Conservation (phyloP, 2,329 filamentous ascomycete species). For the Epichloe amarillans region DNA sequence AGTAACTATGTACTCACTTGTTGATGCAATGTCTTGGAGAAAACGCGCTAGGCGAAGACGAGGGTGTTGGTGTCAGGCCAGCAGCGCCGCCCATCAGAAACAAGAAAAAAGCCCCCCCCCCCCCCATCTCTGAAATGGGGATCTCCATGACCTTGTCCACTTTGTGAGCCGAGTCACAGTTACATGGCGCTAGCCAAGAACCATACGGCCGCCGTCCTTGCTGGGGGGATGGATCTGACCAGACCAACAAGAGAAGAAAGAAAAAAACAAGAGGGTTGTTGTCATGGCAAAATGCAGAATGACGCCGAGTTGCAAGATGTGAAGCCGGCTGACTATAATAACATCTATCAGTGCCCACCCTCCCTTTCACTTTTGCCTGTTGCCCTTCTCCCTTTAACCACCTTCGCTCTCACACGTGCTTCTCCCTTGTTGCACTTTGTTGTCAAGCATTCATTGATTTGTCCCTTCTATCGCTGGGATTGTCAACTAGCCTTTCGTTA, state of each 20-base stretch:
- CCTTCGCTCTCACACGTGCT: conserved; percentile 7
- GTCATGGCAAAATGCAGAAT: background rate
- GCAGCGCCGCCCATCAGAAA: too few relatives aligned
- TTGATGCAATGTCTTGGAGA: background rate
- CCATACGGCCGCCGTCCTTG: background rate
- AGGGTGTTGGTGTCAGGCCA: background rate
- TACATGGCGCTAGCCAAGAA: conserved; percentile 1
- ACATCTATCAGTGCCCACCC: conserved; percentile 1
- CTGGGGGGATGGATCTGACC: background rate
- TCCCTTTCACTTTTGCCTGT: background rate
- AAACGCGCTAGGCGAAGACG: background rate
- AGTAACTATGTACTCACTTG: too few relatives aligned
- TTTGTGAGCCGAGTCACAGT: background rate
- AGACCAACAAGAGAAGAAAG: too few relatives aligned
- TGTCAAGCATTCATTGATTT: conserved; percentile 17
- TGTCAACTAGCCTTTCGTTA: conserved; percentile 5
- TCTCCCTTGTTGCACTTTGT: conserved; percentile 2
- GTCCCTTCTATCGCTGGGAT: conserved; percentile 18
- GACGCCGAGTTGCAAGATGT: background rate
- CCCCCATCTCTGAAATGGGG: conserved; percentile 4
- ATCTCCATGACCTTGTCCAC: conserved; percentile 1
- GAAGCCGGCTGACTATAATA: conserved; percentile 6
- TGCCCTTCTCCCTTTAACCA: background rate
- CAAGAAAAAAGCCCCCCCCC: too few relatives aligned
- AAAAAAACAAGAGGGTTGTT: background rate